A percentile compares a stretch with the other conserved stretches of the same genome.
phyloP scores from a whole-genome alignment of 2,329 filamentous ascomycete species.

The Pestalotiopsis sp. region DNA sequence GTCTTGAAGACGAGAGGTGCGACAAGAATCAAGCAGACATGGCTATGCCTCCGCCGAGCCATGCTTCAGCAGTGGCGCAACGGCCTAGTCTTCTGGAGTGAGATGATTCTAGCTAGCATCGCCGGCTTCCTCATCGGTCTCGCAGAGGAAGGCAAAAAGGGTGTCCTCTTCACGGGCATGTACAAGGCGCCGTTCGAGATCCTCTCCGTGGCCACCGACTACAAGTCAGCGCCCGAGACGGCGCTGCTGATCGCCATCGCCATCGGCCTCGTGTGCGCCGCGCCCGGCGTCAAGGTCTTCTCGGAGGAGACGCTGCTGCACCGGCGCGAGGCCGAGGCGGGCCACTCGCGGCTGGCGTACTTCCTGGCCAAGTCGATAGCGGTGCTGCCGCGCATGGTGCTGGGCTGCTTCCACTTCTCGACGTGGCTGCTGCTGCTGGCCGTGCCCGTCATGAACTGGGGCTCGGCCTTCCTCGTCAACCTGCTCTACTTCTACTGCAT shows the following conservation, averaged over 20 bases:
- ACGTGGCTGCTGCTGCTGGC: constrained; percentile 51
- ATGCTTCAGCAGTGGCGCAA: constrained; percentile 60
- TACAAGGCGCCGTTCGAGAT: constrained; percentile 52
- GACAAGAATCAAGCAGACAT: constrained; percentile 48
- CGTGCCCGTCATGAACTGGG: constrained; percentile 52
- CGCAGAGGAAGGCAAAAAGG: constrained; percentile 49
- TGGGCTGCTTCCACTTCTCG: constrained; percentile 58
- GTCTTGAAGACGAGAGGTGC: constrained; percentile 55
- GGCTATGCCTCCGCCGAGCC: constrained; percentile 54
- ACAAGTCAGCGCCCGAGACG: constrained; percentile 52
- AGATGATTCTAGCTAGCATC: constrained; percentile 54
- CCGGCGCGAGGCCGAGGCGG: constrained; percentile 56
- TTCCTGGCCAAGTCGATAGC: constrained; percentile 58
- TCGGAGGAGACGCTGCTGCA: constrained; percentile 58
- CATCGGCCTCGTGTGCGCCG: constrained; percentile 56
- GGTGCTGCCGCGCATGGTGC: constrained; percentile 51
- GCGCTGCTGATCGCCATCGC: constrained; percentile 55
- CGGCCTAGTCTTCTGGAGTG: constrained; percentile 53
- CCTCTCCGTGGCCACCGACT: constrained; percentile 54
- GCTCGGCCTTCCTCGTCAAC: constrained; percentile 50
- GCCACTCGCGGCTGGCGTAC: constrained; percentile 58
- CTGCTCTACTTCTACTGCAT: constrained; percentile 61
- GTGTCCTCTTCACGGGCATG: constrained; percentile 55
- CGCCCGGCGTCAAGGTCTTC: constrained; percentile 59
- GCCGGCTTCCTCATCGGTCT: constrained; percentile 58